Conservation (phyloP, 768 basidiomycete genomes). For the Neoboletus magnificus region DNA sequence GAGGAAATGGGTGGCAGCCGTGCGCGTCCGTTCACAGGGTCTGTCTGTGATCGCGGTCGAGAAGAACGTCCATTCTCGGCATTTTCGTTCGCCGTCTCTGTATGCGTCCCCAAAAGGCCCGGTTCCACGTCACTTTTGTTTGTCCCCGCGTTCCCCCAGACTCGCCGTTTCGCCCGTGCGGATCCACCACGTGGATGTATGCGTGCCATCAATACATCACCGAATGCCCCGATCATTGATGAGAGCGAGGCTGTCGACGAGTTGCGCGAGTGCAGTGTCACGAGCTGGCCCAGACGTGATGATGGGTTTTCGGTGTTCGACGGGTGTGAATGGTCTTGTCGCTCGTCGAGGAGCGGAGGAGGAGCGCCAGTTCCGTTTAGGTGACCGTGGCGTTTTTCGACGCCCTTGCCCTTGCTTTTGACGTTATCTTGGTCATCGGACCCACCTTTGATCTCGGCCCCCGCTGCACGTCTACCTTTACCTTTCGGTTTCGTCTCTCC, state of each 20-base stretch:
- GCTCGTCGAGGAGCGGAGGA: neutral
- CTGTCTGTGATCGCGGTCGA: neutral
- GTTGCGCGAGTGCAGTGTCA: neutral
- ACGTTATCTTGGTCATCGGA: neutral
- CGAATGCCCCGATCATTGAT: conserved; percentile 20
- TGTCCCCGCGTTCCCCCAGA: neutral
- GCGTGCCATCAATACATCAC: conserved; percentile 12
- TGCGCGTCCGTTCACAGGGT: neutral
- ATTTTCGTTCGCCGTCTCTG: neutral
- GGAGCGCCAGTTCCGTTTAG: neutral
- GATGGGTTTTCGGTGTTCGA: neutral
- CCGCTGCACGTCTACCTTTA: neutral
- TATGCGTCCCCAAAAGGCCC: neutral
- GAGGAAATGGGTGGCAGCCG: neutral
- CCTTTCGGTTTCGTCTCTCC: conserved; percentile 16
- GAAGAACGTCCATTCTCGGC: neutral
- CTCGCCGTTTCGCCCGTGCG: neutral
- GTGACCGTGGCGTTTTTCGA: neutral
- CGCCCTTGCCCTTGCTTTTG: conserved; percentile 10
- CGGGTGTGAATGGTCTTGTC: neutral
- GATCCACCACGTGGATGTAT: conserved; percentile 3
- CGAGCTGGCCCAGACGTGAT: neutral
- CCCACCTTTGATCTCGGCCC: neutral
- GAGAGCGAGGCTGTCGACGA: conserved; percentile 19
- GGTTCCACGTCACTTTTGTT: conserved; percentile 7